A percentile compares a stretch with the other conserved stretches of the same genome.
Evolutionary conservation across 2,329 filamentous ascomycete genomes (phyloP).

Genomic region (Seiridium unicorne): DNA sequence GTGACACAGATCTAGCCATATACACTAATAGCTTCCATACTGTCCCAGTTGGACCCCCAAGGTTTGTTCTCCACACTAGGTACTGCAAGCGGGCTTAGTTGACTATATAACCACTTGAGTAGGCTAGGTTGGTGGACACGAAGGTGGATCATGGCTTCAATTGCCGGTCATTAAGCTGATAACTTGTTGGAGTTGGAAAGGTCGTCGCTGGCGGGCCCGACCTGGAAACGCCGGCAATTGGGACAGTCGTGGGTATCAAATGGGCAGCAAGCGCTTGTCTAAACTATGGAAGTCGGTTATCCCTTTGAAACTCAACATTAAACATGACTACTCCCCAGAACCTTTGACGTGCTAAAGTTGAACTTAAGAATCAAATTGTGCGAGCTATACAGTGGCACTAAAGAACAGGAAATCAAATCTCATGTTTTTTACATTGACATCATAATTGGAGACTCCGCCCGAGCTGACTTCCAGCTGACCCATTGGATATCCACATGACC

Average conservation of each 20-base stretch:
- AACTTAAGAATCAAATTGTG: too few species aligned
- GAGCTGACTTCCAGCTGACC: too few species aligned
- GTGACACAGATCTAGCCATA: slow-evolving; percentile 11
- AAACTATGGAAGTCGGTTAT: slow-evolving; percentile 36
- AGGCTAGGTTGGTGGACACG: slow-evolving; percentile 67
- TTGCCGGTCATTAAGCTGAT: background rate
- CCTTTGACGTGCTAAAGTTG: too few species aligned
- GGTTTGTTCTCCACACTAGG: background rate
- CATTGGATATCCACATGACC: too few species aligned
- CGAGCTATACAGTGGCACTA: too few species aligned
- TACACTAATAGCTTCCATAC: slow-evolving; percentile 4
- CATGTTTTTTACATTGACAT: too few species aligned
- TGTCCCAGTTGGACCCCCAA: background rate
- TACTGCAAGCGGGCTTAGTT: background rate
- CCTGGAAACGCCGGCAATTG: slow-evolving; percentile 50
- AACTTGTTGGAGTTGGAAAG: background rate
- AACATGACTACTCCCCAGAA: too few species aligned
- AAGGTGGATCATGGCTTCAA: slow-evolving; percentile 46
- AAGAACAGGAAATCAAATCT: too few species aligned
- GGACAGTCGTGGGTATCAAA: slow-evolving; percentile 69
- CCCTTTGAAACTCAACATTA: too few species aligned
- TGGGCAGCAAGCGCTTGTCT: slow-evolving; percentile 61
- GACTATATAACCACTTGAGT: too few species aligned
- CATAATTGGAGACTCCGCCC: too few species aligned
- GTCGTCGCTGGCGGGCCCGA: slow-evolving; percentile 46